Conservation (phyloP, 495 filamentous ascomycete genomes). For the Talaromyces liani region DNA sequence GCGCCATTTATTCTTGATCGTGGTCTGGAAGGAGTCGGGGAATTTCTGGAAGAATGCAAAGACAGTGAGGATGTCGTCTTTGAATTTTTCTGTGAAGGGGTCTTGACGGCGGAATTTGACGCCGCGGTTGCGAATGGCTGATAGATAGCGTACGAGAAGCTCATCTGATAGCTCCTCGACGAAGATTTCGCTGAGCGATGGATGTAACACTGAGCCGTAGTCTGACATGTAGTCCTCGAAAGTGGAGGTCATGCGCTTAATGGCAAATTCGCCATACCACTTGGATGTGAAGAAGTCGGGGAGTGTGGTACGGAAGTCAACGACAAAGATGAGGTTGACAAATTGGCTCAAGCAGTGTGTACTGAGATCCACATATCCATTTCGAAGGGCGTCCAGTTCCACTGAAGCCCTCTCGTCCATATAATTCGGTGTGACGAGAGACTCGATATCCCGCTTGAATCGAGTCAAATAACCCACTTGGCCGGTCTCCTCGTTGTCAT, state of each 20-base stretch:
- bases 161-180: constrained; percentile 88
- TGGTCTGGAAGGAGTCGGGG: constrained; percentile 56
- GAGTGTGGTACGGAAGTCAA: constrained; percentile 76
- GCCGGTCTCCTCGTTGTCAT: constrained; percentile 65
- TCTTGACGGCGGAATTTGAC: constrained; percentile 81
- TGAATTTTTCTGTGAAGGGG: constrained; percentile 80
- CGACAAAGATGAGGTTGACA: constrained; percentile 70
- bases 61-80: constrained; percentile 77
- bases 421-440: constrained; percentile 75
- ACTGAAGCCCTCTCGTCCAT: constrained; percentile 57
- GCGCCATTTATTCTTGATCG: constrained; percentile 84
- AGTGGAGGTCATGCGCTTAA: constrained; percentile 84
- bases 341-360: constrained; percentile 86
- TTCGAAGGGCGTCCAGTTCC: constrained; percentile 66
- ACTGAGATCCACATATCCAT: constrained; percentile 89
- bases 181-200: constrained; percentile 77
- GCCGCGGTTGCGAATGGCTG: constrained; percentile 76
- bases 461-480: constrained; percentile 69
- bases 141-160: constrained; percentile 81
- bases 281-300: constrained; percentile 82
- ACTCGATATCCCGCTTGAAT: constrained; percentile 71
- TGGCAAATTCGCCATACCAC: constrained; percentile 78
- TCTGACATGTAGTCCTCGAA: constrained; percentile 91
- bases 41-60: constrained; percentile 63
- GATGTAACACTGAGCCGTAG: constrained; percentile 72